Evolutionary conservation across 441 rosid species (phyloP), one percentile per base, ranked within the genome.

Genomic region (Viola pubescens): DNA sequence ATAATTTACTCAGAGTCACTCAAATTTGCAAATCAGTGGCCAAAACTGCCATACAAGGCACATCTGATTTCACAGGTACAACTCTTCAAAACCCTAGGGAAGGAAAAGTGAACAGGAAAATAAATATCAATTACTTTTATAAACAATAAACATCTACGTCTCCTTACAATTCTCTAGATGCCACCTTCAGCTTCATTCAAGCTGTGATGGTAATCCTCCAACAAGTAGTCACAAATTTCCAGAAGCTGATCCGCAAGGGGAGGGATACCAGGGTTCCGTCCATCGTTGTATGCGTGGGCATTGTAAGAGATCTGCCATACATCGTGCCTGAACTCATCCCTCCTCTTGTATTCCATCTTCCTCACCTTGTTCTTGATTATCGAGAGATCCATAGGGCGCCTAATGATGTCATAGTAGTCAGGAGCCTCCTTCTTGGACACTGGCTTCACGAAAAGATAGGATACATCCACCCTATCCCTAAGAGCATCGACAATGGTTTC

Each of bases 191-290:
- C 96, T 71, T 85, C 94, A 3, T 59, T 26, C 75, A 88, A 68
- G 70, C 72, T 76, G 37, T 74, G 65, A 26, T 13, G 56, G 47
- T 81, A 48, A 54, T 82, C 79, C 3, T 75, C 68, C 26, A 94
- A 49, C 85, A 94, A 69, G 76, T 78, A 83, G 73, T 94, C 97
- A 68, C 97, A 94, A 7, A 91, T 63, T 76, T 91, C 94, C 70
- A 94, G 60, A 45, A 94, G 87, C 82, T 91, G 98, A 86, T 94
- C 99, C 2, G 97, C 99, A 4, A 91, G 82, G 3, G 96, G 99
- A 39, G 99, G 97, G 68, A 94, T 94, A 52, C 79, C 91, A 9
- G 92, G 99, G 79, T 94, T 81, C 61, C 97, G 87, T 51, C 82
- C 62, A 14, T 84, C 90, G 52, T 94, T 94, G 72, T 94, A 94